A percentile compares a stretch with the other conserved stretches of the same genome.
Evolutionary conservation across 495 filamentous ascomycete genomes (phyloP).

Genomic region (Entonaema liquescens): DNA sequence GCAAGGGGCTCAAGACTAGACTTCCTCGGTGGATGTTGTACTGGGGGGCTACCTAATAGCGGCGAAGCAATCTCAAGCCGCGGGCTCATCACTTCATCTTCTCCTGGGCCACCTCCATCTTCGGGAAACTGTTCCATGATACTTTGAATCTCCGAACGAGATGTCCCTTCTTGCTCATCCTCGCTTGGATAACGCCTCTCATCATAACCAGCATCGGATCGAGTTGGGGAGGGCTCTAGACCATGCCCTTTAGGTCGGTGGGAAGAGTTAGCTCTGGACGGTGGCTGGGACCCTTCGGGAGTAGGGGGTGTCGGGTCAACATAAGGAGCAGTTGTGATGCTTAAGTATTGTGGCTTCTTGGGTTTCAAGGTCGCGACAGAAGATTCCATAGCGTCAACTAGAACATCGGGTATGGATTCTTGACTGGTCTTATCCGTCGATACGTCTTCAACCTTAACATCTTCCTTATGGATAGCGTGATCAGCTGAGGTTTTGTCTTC

Average conservation of each 20-base stretch:
- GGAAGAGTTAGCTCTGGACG: slow-evolving; percentile 60
- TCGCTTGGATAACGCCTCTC: slow-evolving; percentile 61
- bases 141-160: slow-evolving; percentile 88
- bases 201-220: slow-evolving; percentile 65
- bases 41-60: slow-evolving; percentile 64
- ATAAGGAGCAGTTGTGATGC: slow-evolving; percentile 59
- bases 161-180: slow-evolving; percentile 69
- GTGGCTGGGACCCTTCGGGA: slow-evolving; percentile 58
- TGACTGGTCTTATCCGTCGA: slow-evolving; percentile 5
- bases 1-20: slow-evolving; percentile 81
- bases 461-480: slow-evolving; percentile 5
- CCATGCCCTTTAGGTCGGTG: slow-evolving; percentile 43
- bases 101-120: slow-evolving; percentile 68
- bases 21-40: slow-evolving; percentile 79
- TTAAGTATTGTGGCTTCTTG: slow-evolving; percentile 54
- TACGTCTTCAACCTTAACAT: slow-evolving; percentile 1
- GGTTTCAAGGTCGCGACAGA: slow-evolving; percentile 62
- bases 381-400: slow-evolving; percentile 58
- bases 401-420: slow-evolving; percentile 14
- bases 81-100: slow-evolving; percentile 84
- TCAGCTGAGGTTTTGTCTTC: slow-evolving; percentile 17
- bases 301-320: slow-evolving; percentile 71
- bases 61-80: slow-evolving; percentile 76
- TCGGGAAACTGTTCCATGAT: slow-evolving; percentile 91
- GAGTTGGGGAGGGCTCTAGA: slow-evolving; percentile 62